Evolutionary conservation across 257 asterid genomes (phyloP), one percentile per base, ranked within the genome.

Genomic region (Solanum gandarillasii): DNA sequence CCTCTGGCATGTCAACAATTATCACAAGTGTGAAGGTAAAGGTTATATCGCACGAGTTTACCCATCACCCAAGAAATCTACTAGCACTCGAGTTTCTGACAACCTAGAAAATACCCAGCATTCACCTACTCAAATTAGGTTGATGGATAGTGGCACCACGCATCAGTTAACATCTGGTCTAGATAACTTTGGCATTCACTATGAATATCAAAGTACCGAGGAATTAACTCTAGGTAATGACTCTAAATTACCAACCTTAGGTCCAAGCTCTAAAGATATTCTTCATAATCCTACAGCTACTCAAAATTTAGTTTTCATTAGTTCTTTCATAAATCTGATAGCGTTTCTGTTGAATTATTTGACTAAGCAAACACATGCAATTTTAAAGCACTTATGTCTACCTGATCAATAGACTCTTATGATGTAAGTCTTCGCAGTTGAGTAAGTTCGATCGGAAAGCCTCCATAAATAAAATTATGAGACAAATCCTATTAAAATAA

Each of bases 401-500:
- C 90, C 82, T 90, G 86, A 86, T 93, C 96, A 39, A 92, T 90
- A 58, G 83, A 91, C 90, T 86, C 91, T 89, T 93, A 90, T 70
- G 84, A 88, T 23, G 95, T 92, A 13, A 97, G 90, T 73, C 98
- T 91, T 86, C 85, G 88, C 85, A 97, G 86, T 86, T 89, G 79
- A 29, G 91, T 87, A 27, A 95, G 93, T 43, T 92, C 94, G 68
- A 89, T 35, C 1, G 99, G 97, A 91, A 95, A 95, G 91, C 27
- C 68, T 87, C 98, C 99, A 12, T 94, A 76, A 1, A 95, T 94
- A 71, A 83, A 83, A 60, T 97, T 95, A 83, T 90, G 91, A 18
- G 98, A 93, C 91, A 97, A 91, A 86, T 97, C 98, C 46, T 95
- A 91, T 94, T 97, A 95, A 93, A 97, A 95, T 72, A 97, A 95